These are phyloP conservation scores for Brassica cretica DNA, from an alignment of 345 rosid genomes.

Conservation along the genomic window DNA sequence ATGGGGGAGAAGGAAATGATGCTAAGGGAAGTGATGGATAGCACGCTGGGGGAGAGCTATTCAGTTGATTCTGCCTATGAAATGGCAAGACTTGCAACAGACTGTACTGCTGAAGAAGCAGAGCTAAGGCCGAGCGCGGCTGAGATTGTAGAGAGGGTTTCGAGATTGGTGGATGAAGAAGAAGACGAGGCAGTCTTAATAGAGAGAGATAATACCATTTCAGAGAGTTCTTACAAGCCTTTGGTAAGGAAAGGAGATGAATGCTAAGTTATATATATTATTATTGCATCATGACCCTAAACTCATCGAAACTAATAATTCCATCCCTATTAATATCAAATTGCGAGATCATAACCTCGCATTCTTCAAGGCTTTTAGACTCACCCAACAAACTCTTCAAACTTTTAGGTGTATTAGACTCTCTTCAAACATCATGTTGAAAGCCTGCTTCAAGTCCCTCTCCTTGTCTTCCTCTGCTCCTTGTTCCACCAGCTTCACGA, in stretches of 20 bases:
- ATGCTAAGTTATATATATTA: neutral
- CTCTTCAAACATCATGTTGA: slow-evolving; percentile 51
- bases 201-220: slow-evolving; percentile 44
- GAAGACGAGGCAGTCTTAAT: slow-evolving; percentile 42
- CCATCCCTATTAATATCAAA: slow-evolving; percentile 70
- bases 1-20: slow-evolving; percentile 50
- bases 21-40: slow-evolving; percentile 71
- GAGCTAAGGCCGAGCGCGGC: slow-evolving; percentile 67
- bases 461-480: slow-evolving; percentile 49
- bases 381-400: slow-evolving; percentile 54
- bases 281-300: slow-evolving; percentile 45
- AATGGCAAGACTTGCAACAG: slow-evolving; percentile 64
- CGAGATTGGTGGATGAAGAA: slow-evolving; percentile 56
- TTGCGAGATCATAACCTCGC: slow-evolving; percentile 50
- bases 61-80: slow-evolving; percentile 62
- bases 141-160: slow-evolving; percentile 69
- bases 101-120: slow-evolving; percentile 70
- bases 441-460: slow-evolving; percentile 56
- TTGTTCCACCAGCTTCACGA: slow-evolving; percentile 50
- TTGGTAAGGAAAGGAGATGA: slow-evolving; percentile 42
- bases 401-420: slow-evolving; percentile 49
- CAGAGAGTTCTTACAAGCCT: slow-evolving; percentile 80
- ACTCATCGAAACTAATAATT: slow-evolving; percentile 62
- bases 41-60: slow-evolving; percentile 72
- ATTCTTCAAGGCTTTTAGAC: slow-evolving; percentile 47